phyloP scores from a whole-genome alignment of 768 basidiomycete species.

The Tylopilus balloui region DNA sequence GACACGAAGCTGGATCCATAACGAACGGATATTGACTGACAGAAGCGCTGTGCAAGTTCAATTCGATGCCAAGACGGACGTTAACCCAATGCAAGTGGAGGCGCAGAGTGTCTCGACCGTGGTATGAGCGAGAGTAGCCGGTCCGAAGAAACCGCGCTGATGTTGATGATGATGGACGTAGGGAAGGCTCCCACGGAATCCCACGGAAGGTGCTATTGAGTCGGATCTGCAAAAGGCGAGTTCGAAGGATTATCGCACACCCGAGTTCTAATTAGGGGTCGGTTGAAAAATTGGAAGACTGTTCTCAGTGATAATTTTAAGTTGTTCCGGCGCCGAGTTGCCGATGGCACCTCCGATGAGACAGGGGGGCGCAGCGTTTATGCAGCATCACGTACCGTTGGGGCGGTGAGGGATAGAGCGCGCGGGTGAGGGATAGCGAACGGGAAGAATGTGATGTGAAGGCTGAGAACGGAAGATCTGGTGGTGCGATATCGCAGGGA shows the following conservation, averaged over 20 bases:
- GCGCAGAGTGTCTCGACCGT: neutral
- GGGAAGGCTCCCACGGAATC: slow-evolving; percentile 5
- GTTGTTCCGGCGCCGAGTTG: neutral
- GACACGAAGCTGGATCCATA: neutral
- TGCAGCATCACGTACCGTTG: neutral
- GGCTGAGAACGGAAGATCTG: too few relatives aligned
- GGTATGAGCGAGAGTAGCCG: neutral
- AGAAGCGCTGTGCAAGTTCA: neutral
- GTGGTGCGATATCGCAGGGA: too few relatives aligned
- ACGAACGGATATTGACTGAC: slow-evolving; percentile 1
- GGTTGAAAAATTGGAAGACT: too few relatives aligned
- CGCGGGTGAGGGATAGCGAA: too few relatives aligned
- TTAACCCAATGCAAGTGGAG: neutral
- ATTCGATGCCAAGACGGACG: too few relatives aligned
- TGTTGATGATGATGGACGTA: neutral
- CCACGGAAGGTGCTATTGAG: neutral
- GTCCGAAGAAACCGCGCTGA: slow-evolving; percentile 1
- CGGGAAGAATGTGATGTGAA: too few relatives aligned
- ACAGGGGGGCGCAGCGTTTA: neutral
- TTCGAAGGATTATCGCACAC: too few relatives aligned
- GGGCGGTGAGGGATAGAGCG: neutral
- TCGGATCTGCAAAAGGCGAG: too few relatives aligned
- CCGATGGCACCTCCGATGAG: neutral
- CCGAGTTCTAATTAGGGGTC: neutral
- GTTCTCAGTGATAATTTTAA: neutral